Conservation (phyloP, 495 filamentous ascomycete genomes). For the Xylaria flabelliformis region DNA sequence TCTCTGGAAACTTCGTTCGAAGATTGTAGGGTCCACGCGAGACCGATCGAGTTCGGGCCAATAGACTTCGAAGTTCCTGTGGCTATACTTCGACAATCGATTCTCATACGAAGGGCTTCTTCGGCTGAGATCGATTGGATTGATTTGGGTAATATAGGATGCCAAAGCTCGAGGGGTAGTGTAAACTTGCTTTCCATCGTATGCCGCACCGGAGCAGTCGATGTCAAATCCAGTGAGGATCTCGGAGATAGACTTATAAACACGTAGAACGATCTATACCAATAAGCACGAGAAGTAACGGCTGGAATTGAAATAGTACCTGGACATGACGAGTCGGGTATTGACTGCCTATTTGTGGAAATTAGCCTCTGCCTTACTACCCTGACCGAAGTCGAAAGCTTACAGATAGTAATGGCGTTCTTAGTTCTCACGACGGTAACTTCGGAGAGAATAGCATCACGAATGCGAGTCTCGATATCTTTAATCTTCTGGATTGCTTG, state of each 20-base stretch:
- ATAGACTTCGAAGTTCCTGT: constrained; percentile 81
- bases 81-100: constrained; percentile 85
- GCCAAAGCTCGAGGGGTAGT: constrained; percentile 71
- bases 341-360: constrained; percentile 60
- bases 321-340: constrained; percentile 82
- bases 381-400: constrained; percentile 5
- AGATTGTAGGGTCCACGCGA: constrained; percentile 81
- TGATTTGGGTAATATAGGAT: constrained; percentile 80
- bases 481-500: constrained; percentile 82
- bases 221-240: constrained; percentile 88
- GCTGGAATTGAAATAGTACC: constrained; percentile 33
- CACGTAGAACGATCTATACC: constrained; percentile 76
- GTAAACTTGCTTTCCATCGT: constrained; percentile 78
- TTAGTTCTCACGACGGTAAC: constrained; percentile 80
- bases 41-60: constrained; percentile 75
- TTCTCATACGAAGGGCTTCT: constrained; percentile 87
- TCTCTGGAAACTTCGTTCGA: constrained; percentile 74
- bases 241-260: constrained; percentile 80
- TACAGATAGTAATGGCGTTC: constrained; percentile 79
- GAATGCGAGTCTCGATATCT: constrained; percentile 72
- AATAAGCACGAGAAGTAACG: neutral
- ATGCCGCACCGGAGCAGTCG: constrained; percentile 79
- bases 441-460: constrained; percentile 75
- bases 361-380: neutral
- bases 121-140: constrained; percentile 77